Evolutionary conservation across 164 flowering plant species (phyloP), one percentile per base, ranked within the genome.

Genomic region (Stephania yunnanensis): DNA sequence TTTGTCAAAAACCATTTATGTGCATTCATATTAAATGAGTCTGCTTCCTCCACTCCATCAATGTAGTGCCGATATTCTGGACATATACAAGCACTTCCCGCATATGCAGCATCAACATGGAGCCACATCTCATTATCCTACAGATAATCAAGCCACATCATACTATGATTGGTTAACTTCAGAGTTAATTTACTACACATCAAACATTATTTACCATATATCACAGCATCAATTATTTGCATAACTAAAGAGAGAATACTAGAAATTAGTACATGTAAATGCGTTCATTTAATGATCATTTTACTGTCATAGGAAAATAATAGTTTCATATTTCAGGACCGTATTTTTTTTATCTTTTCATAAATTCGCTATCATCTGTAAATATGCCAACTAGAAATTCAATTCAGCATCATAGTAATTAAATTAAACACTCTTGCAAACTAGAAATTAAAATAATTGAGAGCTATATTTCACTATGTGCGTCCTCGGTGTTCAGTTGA

Each of bases 51-150:
- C 65, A 93, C 87, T 31, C 99, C 98, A 85, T 93, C 82, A 76
- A 95, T 82, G 75, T 90, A 84, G 70, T 86, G 89, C 44, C 97
- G 90, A 74, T 85, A 91, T 78, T 93, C 98, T 30, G 99, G 95
- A 79, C 99, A 95, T 76, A 95, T 83, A 82, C 95, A 92, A 74
- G 97, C 97, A 86, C 98, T 93, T 80, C 99, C 99, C 80, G 98
- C 99, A 85, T 95, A 95, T 69, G 99, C 98, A 77, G 95, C 96
- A 85, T 95, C 98, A 73, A 95, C 83, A 79, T 92, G 97, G 78
- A 92, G 87, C 99, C 99, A 95, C 71, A 95, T 80, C 69, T 81
- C 86, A 74, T 89, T 74, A 11, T 68, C 86, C 99, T 95, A 78
- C 73, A 66, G 73, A 77, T 69, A 77, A 42, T 46, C 29, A 61